Base-by-base conservation (phyloP, 73 alveolate species). In the Paramecium octaurelia region DNA sequence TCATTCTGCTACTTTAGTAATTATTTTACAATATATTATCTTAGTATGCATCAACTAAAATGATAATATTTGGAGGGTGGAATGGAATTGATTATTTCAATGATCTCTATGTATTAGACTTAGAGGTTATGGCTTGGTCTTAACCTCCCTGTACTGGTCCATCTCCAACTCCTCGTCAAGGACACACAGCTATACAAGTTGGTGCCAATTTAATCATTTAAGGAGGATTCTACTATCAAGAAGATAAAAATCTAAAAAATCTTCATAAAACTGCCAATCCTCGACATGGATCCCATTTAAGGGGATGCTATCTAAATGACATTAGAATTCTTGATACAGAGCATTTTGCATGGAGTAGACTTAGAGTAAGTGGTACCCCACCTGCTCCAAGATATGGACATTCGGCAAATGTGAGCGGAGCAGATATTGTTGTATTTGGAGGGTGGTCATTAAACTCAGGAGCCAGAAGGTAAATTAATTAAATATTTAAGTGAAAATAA, bases 41-140 rank as follows among this genome's bases (percentile, higher is more conserved):
- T 38, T 38, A 60, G 83, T 97, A 96, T 40, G 98, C 99, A 60
- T 97, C 97, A 24, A 95, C 99, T 34, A 98, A 98, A 93, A 95
- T 98, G 99, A 97, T 96, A 93, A 95, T 98, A 43, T 98, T 98
- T 85, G 99, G 99, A 40, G 99, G 99, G 11, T 97, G 99, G 99
- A 97, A 97, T 86, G 99, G 99, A 71, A 95, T 93, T 70, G 96
- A 93, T 27, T 98, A 95, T 95, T 98, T 94, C 92, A 97, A 98
- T 94, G 99, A 98, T 94, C 98, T 98, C 31, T 93, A 94, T 91
- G 97, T 96, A 27, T 96, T 98, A 23, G 99, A 98, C 85, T 95
- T 98, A 24, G 99, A 97, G 83, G 97, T 96, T 85, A 97, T 98
- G 99, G 99, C 99, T 11, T 98, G 99, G 99, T 96, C 98, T 64